Percentiles rank a stretch among this genome's conserved stretches.
Evolutionary conservation across 805 yeast species (phyloP).

Genomic region (Saccharomycopsis lassenensis): DNA sequence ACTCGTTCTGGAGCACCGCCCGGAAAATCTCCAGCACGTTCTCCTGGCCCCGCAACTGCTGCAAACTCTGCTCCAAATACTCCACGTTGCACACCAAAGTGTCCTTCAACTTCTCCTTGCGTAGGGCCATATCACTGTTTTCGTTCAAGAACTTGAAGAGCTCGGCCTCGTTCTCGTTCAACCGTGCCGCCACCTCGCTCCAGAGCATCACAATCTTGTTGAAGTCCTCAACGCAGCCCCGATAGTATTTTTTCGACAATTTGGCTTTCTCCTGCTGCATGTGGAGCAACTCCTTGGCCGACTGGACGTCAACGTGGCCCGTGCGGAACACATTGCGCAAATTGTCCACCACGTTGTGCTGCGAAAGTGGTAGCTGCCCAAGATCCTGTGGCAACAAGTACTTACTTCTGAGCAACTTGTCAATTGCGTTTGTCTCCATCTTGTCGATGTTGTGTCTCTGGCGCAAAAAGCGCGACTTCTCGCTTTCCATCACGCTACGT

Average conservation of each 20-base stretch:
- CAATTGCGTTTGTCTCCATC: slow-evolving; percentile 10
- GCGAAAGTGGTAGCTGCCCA: slow-evolving; percentile 11
- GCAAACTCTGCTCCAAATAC: not conserved
- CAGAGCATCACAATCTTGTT: slow-evolving; percentile 4
- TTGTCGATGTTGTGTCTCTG: slow-evolving; percentile 3
- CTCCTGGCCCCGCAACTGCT: too few species aligned
- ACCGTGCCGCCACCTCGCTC: slow-evolving; percentile 3
- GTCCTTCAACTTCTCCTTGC: not conserved
- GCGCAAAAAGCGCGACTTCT: slow-evolving; percentile 9
- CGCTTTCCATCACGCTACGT: slow-evolving; percentile 10
- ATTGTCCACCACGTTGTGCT: slow-evolving; percentile 16
- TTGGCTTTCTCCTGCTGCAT: slow-evolving; percentile 2
- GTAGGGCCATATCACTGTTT: not conserved
- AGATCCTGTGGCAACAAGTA: too few species aligned
- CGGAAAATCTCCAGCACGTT: slow-evolving; percentile 3
- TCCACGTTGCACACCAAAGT: not conserved
- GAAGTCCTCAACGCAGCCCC: slow-evolving; percentile 4
- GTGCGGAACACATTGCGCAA: slow-evolving; percentile 10
- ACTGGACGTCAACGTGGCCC: not conserved
- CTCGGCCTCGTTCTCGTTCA: slow-evolving; percentile 5
- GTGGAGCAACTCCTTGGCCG: not conserved
- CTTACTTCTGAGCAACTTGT: slow-evolving; percentile 8
- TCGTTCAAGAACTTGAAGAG: slow-evolving; percentile 2
- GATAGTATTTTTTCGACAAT: slow-evolving; percentile 3
- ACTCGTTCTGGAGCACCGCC: slow-evolving; percentile 10